These are phyloP conservation scores for Rhizoctonia solani DNA, from an alignment of 1,284 basidiomycete genomes.

Conservation along the genomic window DNA sequence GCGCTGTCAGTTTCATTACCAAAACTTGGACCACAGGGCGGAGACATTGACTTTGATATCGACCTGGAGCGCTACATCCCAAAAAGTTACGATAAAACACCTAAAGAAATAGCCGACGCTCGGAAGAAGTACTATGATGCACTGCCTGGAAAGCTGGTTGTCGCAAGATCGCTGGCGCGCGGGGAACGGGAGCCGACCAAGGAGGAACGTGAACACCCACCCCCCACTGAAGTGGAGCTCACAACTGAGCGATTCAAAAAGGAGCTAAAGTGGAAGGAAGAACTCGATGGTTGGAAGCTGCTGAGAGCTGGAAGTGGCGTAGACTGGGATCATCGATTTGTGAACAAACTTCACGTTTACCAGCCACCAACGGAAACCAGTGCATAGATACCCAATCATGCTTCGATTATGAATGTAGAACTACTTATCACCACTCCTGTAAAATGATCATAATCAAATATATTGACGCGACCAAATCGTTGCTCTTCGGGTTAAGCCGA, in stretches of 20 bases:
- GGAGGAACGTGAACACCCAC: slow-evolving; percentile 79
- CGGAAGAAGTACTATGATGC: slow-evolving; percentile 78
- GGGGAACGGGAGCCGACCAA: slow-evolving; percentile 84
- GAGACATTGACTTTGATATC: slow-evolving; percentile 76
- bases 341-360: slow-evolving; percentile 68
- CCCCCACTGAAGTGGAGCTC: slow-evolving; percentile 85
- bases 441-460: neutral
- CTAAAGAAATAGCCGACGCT: slow-evolving; percentile 67
- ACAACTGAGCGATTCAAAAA: slow-evolving; percentile 82
- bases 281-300: slow-evolving; percentile 77
- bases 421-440: neutral
- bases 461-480: neutral
- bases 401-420: neutral
- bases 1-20: slow-evolving; percentile 7
- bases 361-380: slow-evolving; percentile 23
- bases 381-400: neutral
- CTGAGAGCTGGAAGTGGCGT: slow-evolving; percentile 65
- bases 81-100: slow-evolving; percentile 59
- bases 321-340: slow-evolving; percentile 78
- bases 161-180: slow-evolving; percentile 74
- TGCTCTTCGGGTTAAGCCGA: neutral
- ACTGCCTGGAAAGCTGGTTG: slow-evolving; percentile 70
- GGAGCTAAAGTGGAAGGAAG: slow-evolving; percentile 81
- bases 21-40: slow-evolving; percentile 15
- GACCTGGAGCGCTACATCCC: slow-evolving; percentile 72